phyloP scores from a whole-genome alignment of 2,329 filamentous ascomycete species.

The Penicillium fuscoglaucum region DNA sequence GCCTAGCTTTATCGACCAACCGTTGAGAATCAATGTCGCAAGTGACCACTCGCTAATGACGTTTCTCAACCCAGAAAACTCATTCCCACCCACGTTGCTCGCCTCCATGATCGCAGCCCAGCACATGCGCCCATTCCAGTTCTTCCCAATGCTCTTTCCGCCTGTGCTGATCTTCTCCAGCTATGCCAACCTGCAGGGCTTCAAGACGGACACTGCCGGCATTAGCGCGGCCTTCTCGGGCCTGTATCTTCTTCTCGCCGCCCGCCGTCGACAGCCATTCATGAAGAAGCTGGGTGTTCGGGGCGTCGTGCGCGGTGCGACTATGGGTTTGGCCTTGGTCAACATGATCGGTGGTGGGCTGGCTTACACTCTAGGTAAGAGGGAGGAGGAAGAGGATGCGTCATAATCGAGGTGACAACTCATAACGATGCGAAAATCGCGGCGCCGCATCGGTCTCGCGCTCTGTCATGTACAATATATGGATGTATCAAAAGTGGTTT shows the following conservation, averaged over 20 bases:
- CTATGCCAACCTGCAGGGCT: conserved; percentile 64
- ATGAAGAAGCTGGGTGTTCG: conserved; percentile 49
- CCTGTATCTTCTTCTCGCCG: conserved; percentile 63
- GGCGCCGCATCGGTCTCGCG: neutral
- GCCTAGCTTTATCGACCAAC: neutral
- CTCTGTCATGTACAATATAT: conserved; percentile 5
- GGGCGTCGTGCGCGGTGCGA: conserved; percentile 47
- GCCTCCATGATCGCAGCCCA: conserved; percentile 67
- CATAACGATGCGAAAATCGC: neutral
- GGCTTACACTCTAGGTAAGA: conserved; percentile 48
- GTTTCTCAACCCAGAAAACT: conserved; percentile 53
- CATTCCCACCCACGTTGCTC: conserved; percentile 64
- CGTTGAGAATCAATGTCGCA: neutral
- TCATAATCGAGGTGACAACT: neutral
- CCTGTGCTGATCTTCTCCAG: conserved; percentile 65
- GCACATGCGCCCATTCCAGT: conserved; percentile 65
- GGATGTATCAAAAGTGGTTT: conserved; percentile 2
- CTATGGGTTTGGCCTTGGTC: conserved; percentile 48
- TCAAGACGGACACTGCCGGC: conserved; percentile 63
- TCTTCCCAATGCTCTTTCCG: conserved; percentile 66
- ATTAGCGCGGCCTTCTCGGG: conserved; percentile 66
- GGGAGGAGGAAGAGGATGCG: conserved; percentile 39
- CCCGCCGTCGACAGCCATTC: conserved; percentile 53
- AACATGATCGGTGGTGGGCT: conserved; percentile 50
- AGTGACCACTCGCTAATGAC: neutral